Conservation (phyloP, 1,284 basidiomycete genomes). For the Thelephora terrestris region DNA sequence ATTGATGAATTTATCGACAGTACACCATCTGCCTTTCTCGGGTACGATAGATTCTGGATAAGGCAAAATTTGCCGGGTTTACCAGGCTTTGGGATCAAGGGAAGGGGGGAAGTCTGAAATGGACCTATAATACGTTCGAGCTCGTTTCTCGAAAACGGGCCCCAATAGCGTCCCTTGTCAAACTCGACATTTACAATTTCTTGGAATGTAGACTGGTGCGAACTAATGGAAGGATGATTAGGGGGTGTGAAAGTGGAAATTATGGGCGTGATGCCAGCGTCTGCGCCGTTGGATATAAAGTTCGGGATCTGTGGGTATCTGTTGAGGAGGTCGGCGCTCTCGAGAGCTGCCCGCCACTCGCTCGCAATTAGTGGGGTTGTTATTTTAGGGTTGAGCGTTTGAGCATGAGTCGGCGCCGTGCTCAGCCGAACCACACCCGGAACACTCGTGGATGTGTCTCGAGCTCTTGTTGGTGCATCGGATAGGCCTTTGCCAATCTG, state of each 20-base stretch:
- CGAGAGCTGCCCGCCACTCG: background rate
- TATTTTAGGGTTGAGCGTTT: background rate
- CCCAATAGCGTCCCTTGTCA: too few relatives aligned
- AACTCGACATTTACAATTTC: slow-evolving; percentile 18
- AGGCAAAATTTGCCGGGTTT: slow-evolving; percentile 9
- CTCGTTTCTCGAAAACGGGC: background rate
- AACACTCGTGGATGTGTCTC: background rate
- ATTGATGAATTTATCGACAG: slow-evolving; percentile 24
- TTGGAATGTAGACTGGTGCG: slow-evolving; percentile 1
- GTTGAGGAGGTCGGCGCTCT: background rate
- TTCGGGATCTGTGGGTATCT: background rate
- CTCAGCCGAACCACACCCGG: background rate
- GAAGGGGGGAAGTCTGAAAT: slow-evolving; percentile 25
- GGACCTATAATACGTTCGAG: slow-evolving; percentile 18
- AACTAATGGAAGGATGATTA: background rate
- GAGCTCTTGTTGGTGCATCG: background rate
- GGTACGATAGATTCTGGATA: slow-evolving; percentile 29
- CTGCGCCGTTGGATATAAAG: background rate
- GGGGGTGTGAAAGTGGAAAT: too few relatives aligned
- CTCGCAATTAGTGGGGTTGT: background rate
- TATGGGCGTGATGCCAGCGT: too few relatives aligned
- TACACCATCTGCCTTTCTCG: slow-evolving; percentile 5
- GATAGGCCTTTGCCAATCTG: background rate
- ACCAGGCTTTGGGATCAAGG: slow-evolving; percentile 14
- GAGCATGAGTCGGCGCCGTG: background rate